Evolutionary conservation across 169 alveolate genomes (phyloP).

Genomic region (Plasmodium malariae): DNA sequence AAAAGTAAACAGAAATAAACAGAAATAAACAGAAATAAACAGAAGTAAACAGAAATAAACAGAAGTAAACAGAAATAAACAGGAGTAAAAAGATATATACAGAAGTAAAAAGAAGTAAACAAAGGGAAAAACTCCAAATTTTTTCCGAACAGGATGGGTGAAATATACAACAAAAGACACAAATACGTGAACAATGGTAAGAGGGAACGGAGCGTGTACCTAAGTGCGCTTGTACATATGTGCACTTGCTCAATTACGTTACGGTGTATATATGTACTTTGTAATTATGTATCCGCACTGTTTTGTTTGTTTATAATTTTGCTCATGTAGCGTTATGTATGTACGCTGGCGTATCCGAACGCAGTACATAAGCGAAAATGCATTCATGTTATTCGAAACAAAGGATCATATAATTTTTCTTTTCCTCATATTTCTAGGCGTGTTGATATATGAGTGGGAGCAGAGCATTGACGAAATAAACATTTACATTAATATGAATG

Average conservation of each 20-base stretch:
- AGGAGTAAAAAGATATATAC: no score
- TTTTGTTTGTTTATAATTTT: no score
- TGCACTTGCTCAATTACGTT: not conserved
- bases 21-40: no score
- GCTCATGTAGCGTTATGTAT: no score
- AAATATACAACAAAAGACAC: slow-evolving; percentile 64
- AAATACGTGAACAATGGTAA: slow-evolving; percentile 67
- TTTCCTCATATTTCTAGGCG: slow-evolving; percentile 18
- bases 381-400: no score
- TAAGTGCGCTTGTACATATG: not conserved
- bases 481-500: slow-evolving; percentile 42
- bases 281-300: not conserved
- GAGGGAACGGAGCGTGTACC: not conserved
- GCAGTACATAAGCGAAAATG: no score
- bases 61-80: no score
- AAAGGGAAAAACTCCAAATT: no score
- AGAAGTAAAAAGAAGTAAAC: no score
- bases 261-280: not conserved
- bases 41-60: no score
- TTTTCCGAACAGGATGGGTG: slow-evolving; percentile 77
- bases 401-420: not conserved
- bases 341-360: no score
- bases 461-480: slow-evolving; percentile 68
- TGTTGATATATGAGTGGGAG: slow-evolving; percentile 68
- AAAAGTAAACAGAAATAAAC: no score